Base-by-base conservation (phyloP, 2,329 filamentous ascomycete species). In the Emergomyces africanus region DNA sequence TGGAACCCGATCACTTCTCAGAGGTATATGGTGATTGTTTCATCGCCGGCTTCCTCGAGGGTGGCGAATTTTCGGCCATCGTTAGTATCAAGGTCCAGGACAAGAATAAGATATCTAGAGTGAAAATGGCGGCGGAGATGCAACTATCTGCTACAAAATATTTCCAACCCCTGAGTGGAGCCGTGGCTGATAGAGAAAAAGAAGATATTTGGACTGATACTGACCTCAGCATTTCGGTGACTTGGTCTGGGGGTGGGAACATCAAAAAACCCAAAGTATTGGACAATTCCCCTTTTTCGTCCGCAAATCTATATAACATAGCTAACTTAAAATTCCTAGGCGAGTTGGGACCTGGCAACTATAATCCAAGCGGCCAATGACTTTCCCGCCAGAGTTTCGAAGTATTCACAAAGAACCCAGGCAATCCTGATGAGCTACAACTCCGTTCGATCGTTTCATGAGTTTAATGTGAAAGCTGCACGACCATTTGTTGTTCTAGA, bases 1-100 rank as follows among this genome's bases (percentile, higher is more conserved):
- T 62, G 12, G 44, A 53, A n/a, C 59, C 69, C 1, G 66, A 69
- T 53, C 59, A 62, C 18, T 71, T 71, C 60, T 68, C 69, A 2
- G 67, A 70, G 60, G 67, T 71, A 0, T 71, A 70, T 55, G 69
- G 69, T 3, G 69, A 71, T 57, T 62, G 61, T 35, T 71, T 71
- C 57, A 71, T 71, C 33, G 67, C 68, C 3, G 69, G 67, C 15
- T 71, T 71, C 56, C 64, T 65, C 6, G 68, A 70, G 54, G 69
- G 69, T 5, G 69, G 69, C 39, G 67, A 68, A 59, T 71, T 71
- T 63, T 68, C 67, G 54, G 69, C 69, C 10, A 63, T 71, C 14
- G 69, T 71, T 54, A 69, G 67, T 10, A 66, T 71, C 57, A 69
- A 70, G 51, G 60, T 70, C 41, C 64, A 66, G 30, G 68, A 71